Evolutionary conservation across 2,329 filamentous ascomycete genomes (phyloP), one percentile per base, ranked within the genome.

Genomic region (Fusarium sp.): DNA sequence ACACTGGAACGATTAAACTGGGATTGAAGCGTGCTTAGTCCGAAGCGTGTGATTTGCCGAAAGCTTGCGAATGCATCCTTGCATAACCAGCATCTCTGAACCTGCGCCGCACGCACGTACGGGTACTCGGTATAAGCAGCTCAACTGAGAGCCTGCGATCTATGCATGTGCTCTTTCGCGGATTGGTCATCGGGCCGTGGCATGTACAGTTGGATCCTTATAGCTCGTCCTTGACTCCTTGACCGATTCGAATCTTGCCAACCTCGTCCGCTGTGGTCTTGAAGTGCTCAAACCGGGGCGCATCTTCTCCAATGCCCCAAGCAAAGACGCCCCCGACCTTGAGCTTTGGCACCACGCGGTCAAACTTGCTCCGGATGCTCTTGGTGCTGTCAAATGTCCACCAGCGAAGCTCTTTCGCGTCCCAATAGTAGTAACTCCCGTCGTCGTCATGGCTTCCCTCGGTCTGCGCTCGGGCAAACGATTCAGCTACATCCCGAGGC

Each of bases 221-320:
- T 15, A 76, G 59, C 62, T 76, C 74, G 23, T 74, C 72, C 52
- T 60, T 70, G 25, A 19, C 37, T n/a, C 32, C 29, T 6, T 59
- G 27, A 19, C 66, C 45, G n/a, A 47, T 42, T 45, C 57, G 60
- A n/a, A 49, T 42, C 39, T 50, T 58, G 17, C 55, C 49, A 39
- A 75, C 45, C 19, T 57, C 66, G 7, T 71, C 53, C 8, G 70
- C 29, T 6, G 74, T 77, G 4, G 76, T 76, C 31, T 61, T 61
- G 10, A 83, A 70, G 50, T 79, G 79, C 17, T 70, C 63, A 55
- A 79, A 84, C 4, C 67, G 49, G 1, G 78, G 76, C 2, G 78
- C 81, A 55, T 92, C 89, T 74, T 92, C 88, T 2, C 88, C 89
- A 54, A 92, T 69, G 17, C 87, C 88, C 89, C 89, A 92, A 1